Evolutionary conservation across 371 early-diverging fungal genomes (phyloP), one percentile per base, ranked within the genome.

Genomic region (Mortierella sp.): DNA sequence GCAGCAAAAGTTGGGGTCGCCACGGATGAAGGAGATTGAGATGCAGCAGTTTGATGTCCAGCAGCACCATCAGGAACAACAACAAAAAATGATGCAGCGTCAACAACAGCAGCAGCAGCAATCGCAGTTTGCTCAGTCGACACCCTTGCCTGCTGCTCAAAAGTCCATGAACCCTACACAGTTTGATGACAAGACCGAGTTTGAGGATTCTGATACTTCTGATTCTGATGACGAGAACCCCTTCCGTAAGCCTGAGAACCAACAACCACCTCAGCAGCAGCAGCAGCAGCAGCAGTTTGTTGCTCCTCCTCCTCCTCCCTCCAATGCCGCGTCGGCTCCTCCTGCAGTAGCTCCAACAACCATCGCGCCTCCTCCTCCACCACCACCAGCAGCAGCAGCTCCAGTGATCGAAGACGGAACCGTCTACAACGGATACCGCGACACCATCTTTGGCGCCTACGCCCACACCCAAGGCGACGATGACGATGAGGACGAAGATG

Each of bases 381-480:
- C 31, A 31, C 16, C 61, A 59, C 37, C 64, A 24, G 26, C 21
- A 53, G 53, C 53, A 3, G 21, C 64, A 21, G 64, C 37, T 37
- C 64, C 64, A 8, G 74, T 57, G 13, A 72, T 74, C 8, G 80
- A 84, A 28, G 67, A 51, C 37, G 77, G 53, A 4, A 50, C 80
- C 21, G 80, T 55, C 11, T 85, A 85, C 53, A 85, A 78, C 48
- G 85, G 85, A 70, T 85, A 85, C 74, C 85, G 85, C 24, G 85
- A 85, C 55, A 85, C 85, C 3, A 85, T 85, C 74, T 85, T 85
- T 78, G 85, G 85, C 9, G 81, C 81, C 16, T 85, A 85, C 71
- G 74, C 85, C 24, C 78, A 71, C 11, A 43, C 40, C 4, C 73
- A 72, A 11, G 71, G 43, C 14, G 74, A 78, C 48, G 85, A 81